These are phyloP conservation scores for Boechera stricta DNA, from an alignment of 345 rosid genomes.

Conservation along the genomic window DNA sequence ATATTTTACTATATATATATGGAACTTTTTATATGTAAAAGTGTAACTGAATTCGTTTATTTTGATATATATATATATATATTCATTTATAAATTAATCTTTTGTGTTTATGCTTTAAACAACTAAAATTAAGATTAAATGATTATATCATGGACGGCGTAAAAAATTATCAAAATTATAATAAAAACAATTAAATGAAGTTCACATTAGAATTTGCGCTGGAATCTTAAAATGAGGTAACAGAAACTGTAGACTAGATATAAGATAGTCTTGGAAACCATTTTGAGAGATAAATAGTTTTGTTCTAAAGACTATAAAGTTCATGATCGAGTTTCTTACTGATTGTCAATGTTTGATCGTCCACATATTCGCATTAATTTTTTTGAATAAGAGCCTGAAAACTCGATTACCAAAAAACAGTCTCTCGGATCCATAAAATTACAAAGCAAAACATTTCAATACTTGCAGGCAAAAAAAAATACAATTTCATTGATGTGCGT, in stretches of 20 bases:
- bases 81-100: too few species aligned
- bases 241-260: too few species aligned
- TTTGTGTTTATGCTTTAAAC: too few species aligned
- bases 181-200: too few species aligned
- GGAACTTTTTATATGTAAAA: too few species aligned
- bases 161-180: too few species aligned
- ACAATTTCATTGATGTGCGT: constrained; percentile 16
- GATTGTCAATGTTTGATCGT: neutral
- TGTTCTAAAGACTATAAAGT: constrained; percentile 1
- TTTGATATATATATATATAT: too few species aligned
- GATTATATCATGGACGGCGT: too few species aligned
- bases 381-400: neutral
- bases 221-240: too few species aligned
- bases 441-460: constrained; percentile 15
- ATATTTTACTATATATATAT: neutral
- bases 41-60: neutral
- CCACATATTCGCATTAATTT: neutral
- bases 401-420: constrained; percentile 2
- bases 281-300: constrained; percentile 23
- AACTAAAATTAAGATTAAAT: too few species aligned
- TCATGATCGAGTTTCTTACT: neutral
- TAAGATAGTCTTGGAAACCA: neutral
- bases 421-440: constrained; percentile 17
- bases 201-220: too few species aligned
- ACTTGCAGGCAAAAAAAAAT: constrained; percentile 14